Percentiles rank a stretch among this genome's conserved stretches.
These are phyloP conservation scores for Mallotus nudiflorus DNA, from an alignment of 345 rosid genomes.

Conservation along the genomic window DNA sequence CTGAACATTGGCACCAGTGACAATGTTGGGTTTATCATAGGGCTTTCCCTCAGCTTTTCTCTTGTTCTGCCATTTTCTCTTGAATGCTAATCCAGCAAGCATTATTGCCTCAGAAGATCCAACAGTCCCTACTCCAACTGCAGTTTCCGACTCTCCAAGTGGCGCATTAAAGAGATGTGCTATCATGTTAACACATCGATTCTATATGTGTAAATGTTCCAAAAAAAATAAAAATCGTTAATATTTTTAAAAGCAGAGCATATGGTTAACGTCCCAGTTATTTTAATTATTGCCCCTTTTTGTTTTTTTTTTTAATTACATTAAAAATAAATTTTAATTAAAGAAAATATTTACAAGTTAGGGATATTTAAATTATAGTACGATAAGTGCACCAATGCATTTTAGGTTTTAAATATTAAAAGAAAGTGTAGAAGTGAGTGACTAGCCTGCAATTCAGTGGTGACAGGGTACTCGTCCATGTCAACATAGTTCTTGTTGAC, in stretches of 20 bases:
- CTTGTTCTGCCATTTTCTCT: conserved; percentile 24
- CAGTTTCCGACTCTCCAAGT: conserved; percentile 26
- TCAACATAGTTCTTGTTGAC: conserved; percentile 30
- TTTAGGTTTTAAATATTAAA: no score
- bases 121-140: conserved; percentile 24
- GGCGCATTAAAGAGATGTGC: conserved; percentile 30
- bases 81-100: conserved; percentile 27
- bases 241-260: no score
- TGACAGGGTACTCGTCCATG: conserved; percentile 36
- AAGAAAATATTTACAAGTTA: no score
- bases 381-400: no score
- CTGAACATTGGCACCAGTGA: conserved; percentile 29
- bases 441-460: conserved; percentile 26
- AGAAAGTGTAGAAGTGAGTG: no score
- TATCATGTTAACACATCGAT: conserved; percentile 34
- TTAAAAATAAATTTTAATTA: no score
- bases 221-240: no score
- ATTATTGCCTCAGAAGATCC: conserved; percentile 28
- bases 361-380: no score
- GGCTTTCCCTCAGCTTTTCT: conserved; percentile 20
- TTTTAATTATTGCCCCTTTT: no score
- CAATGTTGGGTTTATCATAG: conserved; percentile 17
- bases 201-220: background rate
- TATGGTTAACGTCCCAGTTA: no score
- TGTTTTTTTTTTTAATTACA: no score